These are phyloP conservation scores for Talaromyces sp. DNA, from an alignment of 2,329 filamentous ascomycete species.

Conservation along the genomic window DNA sequence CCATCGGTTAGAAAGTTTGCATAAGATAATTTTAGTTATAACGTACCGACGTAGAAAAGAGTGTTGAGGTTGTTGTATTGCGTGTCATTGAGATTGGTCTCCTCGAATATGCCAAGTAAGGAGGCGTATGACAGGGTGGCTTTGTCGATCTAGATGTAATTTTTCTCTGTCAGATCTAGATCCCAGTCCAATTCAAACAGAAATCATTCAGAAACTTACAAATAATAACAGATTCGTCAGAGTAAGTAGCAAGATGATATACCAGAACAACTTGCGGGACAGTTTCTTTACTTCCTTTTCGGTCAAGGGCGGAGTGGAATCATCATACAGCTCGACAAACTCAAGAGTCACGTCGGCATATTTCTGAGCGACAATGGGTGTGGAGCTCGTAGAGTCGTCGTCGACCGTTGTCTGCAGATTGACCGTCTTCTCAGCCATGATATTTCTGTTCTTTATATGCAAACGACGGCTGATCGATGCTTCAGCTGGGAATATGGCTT, in stretches of 20 bases:
- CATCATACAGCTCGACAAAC: constrained; percentile 35
- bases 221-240: constrained; percentile 39
- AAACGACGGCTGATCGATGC: neutral
- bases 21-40: neutral
- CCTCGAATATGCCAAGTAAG: constrained; percentile 43
- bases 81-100: constrained; percentile 36
- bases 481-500: neutral
- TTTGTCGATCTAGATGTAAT: constrained; percentile 36
- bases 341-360: constrained; percentile 39
- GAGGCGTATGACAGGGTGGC: constrained; percentile 42
- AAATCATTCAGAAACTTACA: constrained; percentile 23
- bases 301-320: constrained; percentile 31
- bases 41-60: constrained; percentile 42
- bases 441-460: neutral
- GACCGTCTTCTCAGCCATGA: neutral
- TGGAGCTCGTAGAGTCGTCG: neutral
- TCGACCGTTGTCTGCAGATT: neutral
- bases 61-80: constrained; percentile 44
- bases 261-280: constrained; percentile 33
- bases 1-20: neutral
- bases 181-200: no score
- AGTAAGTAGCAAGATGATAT: constrained; percentile 32
- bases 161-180: neutral
- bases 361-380: neutral
- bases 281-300: constrained; percentile 33